phyloP scores from a whole-genome alignment of 306 rosid genomes.

The Astragalus membranaceus region DNA sequence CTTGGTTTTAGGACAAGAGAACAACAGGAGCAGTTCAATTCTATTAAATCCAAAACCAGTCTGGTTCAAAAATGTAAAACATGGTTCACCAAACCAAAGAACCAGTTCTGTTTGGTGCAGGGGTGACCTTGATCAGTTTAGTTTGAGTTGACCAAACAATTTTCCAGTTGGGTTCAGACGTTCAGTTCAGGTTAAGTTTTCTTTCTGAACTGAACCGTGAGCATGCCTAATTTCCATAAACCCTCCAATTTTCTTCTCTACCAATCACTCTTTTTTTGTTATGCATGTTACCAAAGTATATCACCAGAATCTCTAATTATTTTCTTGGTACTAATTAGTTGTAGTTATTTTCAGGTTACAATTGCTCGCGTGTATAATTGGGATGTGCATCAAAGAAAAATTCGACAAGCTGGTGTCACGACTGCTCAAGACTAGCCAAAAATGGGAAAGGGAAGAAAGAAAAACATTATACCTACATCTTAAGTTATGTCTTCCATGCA shows the following conservation, averaged over 20 bases:
- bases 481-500: conserved; percentile 6
- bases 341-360: conserved; percentile 46
- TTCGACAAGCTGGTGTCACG: conserved; percentile 26
- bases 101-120: too few relatives aligned
- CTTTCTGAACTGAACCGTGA: too few relatives aligned
- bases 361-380: conserved; percentile 75
- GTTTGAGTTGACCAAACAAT: too few relatives aligned
- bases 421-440: conserved; percentile 26
- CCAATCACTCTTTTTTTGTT: not conserved
- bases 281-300: not conserved
- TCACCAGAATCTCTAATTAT: not conserved
- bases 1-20: too few relatives aligned
- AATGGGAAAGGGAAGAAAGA: not conserved
- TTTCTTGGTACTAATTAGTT: not conserved
- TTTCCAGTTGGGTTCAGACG: too few relatives aligned
- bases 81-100: too few relatives aligned
- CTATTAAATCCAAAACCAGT: too few relatives aligned
- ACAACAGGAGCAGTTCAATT: too few relatives aligned
- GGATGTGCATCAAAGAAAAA: conserved; percentile 71
- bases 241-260: not conserved
- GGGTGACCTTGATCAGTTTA: too few relatives aligned
- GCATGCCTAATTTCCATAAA: too few relatives aligned
- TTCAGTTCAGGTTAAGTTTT: too few relatives aligned
- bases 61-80: too few relatives aligned
- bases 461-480: conserved; percentile 2